Evolutionary conservation across 2,329 filamentous ascomycete genomes (phyloP).

Genomic region (Pyrenophora teres): DNA sequence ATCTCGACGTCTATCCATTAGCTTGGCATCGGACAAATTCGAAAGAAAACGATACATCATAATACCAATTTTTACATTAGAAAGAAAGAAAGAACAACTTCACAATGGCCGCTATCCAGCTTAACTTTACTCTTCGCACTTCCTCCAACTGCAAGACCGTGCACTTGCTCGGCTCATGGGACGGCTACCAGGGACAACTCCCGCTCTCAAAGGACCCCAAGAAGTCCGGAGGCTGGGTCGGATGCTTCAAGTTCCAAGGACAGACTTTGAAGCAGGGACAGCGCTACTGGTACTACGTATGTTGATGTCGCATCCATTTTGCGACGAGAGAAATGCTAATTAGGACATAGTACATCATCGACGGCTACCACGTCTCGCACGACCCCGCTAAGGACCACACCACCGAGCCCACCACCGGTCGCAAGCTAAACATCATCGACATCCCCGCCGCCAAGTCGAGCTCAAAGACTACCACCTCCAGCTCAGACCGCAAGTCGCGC

Average conservation of each 20-base stretch:
- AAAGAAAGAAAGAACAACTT: conserved; percentile 28
- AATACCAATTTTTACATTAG: conserved; percentile 24
- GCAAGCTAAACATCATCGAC: conserved; percentile 96
- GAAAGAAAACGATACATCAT: conserved; percentile 35
- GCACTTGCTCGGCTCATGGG: conserved; percentile 97
- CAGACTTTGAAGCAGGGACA: conserved; percentile 82
- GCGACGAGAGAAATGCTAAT: conserved; percentile 23
- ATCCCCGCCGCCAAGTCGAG: conserved; percentile 64
- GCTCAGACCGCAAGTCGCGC: conserved; percentile 52
- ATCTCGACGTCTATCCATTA: conserved; percentile 46
- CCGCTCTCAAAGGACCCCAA: conserved; percentile 88
- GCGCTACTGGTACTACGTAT: conserved; percentile 97
- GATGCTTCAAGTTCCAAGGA: conserved; percentile 94
- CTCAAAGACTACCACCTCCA: conserved; percentile 55
- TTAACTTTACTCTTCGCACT: conserved; percentile 94
- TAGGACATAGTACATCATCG: conserved; percentile 78
- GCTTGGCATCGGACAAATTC: conserved; percentile 40
- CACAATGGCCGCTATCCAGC: conserved; percentile 85
- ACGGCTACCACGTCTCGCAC: conserved; percentile 97
- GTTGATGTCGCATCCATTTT: conserved; percentile 25
- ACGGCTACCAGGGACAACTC: conserved; percentile 93
- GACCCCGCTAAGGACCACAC: conserved; percentile 89
- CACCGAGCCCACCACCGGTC: conserved; percentile 93
- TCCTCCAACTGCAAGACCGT: conserved; percentile 97
- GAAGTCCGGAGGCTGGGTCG: conserved; percentile 92